These are phyloP conservation scores for Russula ochroleuca DNA, from an alignment of 768 basidiomycete species.

Conservation along the genomic window DNA sequence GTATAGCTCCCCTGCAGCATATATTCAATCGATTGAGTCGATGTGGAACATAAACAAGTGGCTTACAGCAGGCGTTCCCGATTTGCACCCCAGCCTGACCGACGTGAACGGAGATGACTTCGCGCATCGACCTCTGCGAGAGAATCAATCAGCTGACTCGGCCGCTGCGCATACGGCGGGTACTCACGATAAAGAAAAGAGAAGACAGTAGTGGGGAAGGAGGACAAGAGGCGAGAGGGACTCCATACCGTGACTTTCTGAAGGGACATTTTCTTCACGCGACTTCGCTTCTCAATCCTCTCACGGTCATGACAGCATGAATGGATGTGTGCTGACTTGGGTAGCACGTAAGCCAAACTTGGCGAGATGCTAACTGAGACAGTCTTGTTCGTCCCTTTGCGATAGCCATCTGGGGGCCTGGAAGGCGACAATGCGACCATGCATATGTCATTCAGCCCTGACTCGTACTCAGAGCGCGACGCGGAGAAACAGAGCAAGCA, in stretches of 20 bases:
- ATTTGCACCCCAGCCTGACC: constrained; percentile 98
- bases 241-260: not conserved
- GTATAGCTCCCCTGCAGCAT: constrained; percentile 86
- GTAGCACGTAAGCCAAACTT: not conserved
- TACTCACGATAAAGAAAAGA: constrained; percentile 11
- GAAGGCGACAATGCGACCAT: no score
- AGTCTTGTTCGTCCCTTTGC: not conserved
- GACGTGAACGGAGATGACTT: constrained; percentile 98
- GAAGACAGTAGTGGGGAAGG: not conserved
- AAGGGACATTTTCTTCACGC: not conserved
- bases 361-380: not conserved
- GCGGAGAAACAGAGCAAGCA: not conserved
- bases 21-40: not conserved
- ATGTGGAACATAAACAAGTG: constrained; percentile 18
- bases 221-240: not conserved
- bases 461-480: not conserved
- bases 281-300: constrained; percentile 15
- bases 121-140: constrained; percentile 58
- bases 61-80: constrained; percentile 98
- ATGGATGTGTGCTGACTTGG: not conserved
- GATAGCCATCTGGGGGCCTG: not conserved
- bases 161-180: not conserved
- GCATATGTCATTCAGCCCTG: no score
- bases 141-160: not conserved
- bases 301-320: constrained; percentile 23